Conservation (phyloP, 2,329 filamentous ascomycete genomes). For the Fusarium mundagurra region DNA sequence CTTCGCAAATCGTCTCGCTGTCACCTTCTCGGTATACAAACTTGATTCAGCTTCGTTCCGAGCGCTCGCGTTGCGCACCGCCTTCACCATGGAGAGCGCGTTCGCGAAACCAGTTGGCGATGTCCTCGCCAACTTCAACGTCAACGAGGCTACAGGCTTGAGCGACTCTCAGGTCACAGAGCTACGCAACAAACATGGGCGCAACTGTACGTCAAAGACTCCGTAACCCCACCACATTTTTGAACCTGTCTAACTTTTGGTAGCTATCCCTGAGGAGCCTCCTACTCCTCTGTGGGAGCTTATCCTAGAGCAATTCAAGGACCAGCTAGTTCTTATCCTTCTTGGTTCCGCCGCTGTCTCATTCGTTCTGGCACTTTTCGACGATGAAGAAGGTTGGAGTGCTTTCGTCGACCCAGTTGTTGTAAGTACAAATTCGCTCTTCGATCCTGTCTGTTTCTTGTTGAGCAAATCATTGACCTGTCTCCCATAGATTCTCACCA, state of each 20-base stretch:
- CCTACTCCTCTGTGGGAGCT: conserved; percentile 96
- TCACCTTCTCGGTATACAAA: conserved; percentile 16
- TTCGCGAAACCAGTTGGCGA: conserved; percentile 66
- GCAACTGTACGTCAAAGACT: conserved; percentile 65
- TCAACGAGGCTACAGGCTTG: conserved; percentile 65
- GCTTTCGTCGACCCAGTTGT: conserved; percentile 97
- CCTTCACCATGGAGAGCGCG: conserved; percentile 67
- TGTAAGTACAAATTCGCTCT: conserved; percentile 64
- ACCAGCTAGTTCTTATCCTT: conserved; percentile 95
- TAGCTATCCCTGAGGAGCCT: conserved; percentile 82
- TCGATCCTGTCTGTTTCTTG: background rate
- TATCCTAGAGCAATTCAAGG: conserved; percentile 98
- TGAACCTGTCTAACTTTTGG: conserved; percentile 18
- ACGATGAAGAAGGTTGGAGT: conserved; percentile 93
- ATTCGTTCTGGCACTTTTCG: conserved; percentile 91
- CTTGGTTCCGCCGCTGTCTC: conserved; percentile 93
- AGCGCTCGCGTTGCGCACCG: conserved; percentile 37
- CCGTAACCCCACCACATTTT: conserved; percentile 14
- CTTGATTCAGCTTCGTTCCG: conserved; percentile 9
- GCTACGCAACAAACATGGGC: conserved; percentile 68
- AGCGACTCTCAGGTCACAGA: conserved; percentile 66
- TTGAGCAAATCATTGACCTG: conserved; percentile 9
- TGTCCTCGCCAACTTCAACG: conserved; percentile 68
- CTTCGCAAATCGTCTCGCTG: conserved; percentile 17
- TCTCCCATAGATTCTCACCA: conserved; percentile 82